Conservation (phyloP, 345 rosid species). For the Mangifera indica region DNA sequence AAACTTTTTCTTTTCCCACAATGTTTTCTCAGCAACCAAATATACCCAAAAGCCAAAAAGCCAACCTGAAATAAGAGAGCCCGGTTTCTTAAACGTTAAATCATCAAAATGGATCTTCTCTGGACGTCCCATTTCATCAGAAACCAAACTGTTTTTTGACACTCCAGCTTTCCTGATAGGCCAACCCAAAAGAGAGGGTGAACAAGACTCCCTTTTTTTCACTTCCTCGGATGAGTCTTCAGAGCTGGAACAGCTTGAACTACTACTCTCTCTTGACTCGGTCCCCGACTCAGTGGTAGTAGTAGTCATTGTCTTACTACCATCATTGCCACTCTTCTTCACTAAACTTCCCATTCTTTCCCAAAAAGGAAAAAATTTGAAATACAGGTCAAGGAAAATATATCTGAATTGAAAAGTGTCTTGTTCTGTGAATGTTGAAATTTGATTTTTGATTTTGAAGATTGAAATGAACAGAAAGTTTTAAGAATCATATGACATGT, state of each 20-base stretch:
- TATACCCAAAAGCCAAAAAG: conserved; percentile 15
- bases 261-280: conserved; percentile 51
- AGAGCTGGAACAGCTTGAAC: conserved; percentile 47
- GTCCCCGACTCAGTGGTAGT: conserved; percentile 37
- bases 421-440: neutral
- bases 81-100: conserved; percentile 35
- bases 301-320: conserved; percentile 27
- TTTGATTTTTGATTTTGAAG: conserved; percentile 41
- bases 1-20: neutral
- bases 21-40: conserved; percentile 26
- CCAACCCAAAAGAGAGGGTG: conserved; percentile 80
- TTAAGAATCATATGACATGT: conserved; percentile 29
- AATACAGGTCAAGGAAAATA: neutral
- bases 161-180: conserved; percentile 76
- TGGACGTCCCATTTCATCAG: conserved; percentile 34
- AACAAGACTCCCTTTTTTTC: conserved; percentile 35
- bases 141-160: conserved; percentile 35
- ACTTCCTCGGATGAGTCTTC: conserved; percentile 36
- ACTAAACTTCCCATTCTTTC: conserved; percentile 50
- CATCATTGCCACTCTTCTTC: conserved; percentile 35
- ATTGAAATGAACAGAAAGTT: conserved; percentile 21
- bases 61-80: conserved; percentile 54
- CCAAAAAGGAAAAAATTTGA: conserved; percentile 2
- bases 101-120: conserved; percentile 30
- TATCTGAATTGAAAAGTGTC: neutral